Evolutionary conservation across 805 yeast genomes (phyloP).

Genomic region (Candida gorgasii): DNA sequence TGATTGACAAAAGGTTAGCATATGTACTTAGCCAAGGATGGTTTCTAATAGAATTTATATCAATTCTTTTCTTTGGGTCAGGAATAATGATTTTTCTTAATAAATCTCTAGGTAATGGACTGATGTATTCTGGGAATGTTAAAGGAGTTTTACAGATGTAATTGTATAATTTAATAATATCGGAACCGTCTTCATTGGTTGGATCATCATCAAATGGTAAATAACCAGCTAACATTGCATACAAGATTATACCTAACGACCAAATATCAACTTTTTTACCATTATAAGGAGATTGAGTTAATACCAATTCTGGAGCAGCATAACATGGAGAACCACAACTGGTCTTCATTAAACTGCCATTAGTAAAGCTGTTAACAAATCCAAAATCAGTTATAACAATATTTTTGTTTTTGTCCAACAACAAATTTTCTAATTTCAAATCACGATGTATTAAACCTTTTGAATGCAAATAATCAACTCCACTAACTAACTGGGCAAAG

Average conservation of each 20-base stretch:
- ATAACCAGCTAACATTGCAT: slow-evolving; percentile 97
- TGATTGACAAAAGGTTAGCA: slow-evolving; percentile 74
- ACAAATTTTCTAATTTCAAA: slow-evolving; percentile 69
- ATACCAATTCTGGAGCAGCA: slow-evolving; percentile 97
- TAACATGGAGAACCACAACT: slow-evolving; percentile 98
- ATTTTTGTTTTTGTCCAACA: slow-evolving; percentile 83
- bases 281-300: slow-evolving; percentile 81
- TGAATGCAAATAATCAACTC: slow-evolving; percentile 86
- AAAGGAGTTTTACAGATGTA: slow-evolving; percentile 89
- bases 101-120: slow-evolving; percentile 88
- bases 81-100: slow-evolving; percentile 81
- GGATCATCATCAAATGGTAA: slow-evolving; percentile 98
- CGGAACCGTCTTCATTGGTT: slow-evolving; percentile 92
- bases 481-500: slow-evolving; percentile 91
- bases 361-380: slow-evolving; percentile 81
- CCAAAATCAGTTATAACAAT: slow-evolving; percentile 90
- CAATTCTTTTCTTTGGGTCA: slow-evolving; percentile 76
- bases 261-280: slow-evolving; percentile 95
- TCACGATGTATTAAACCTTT: slow-evolving; percentile 81
- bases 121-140: slow-evolving; percentile 92
- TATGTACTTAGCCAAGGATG: slow-evolving; percentile 92
- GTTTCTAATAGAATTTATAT: slow-evolving; percentile 64
- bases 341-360: slow-evolving; percentile 82
- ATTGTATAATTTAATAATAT: slow-evolving; percentile 85
- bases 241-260: slow-evolving; percentile 94